Conservation (phyloP, 768 basidiomycete species). For the Russula vinacea region DNA sequence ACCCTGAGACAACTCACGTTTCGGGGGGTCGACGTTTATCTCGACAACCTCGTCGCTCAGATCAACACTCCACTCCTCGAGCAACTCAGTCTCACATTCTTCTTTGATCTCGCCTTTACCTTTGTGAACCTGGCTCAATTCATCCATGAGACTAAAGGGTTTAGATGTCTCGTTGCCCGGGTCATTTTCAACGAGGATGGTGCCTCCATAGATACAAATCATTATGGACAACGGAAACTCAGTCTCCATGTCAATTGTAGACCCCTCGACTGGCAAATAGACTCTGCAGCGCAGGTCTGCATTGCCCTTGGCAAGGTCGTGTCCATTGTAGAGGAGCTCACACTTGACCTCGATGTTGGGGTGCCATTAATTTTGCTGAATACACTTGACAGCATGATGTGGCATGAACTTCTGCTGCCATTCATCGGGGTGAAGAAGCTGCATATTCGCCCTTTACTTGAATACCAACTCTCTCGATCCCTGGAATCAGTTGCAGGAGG, state of each 20-base stretch:
- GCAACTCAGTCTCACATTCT: no score
- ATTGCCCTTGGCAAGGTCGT: neutral
- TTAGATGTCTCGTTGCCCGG: no score
- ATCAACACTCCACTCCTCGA: no score
- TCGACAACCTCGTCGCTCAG: no score
- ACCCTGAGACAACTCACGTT: no score
- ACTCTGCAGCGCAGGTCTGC: neutral
- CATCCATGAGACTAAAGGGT: no score
- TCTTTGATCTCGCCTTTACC: no score
- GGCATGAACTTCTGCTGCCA: neutral
- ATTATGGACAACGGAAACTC: no score
- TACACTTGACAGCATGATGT: neutral
- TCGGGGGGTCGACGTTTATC: no score
- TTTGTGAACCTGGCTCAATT: no score
- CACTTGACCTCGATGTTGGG: neutral
- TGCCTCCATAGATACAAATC: no score
- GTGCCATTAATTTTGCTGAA: neutral
- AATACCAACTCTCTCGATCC: neutral
- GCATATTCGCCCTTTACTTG: neutral
- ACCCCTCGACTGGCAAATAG: neutral
- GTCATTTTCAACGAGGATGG: no score
- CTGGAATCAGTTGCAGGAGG: neutral
- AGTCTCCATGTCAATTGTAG: neutral
- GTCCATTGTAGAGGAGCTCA: neutral
- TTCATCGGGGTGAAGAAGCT: neutral